Conservation (phyloP, 257 asterid genomes). For the Cynanchum wilfordii region DNA sequence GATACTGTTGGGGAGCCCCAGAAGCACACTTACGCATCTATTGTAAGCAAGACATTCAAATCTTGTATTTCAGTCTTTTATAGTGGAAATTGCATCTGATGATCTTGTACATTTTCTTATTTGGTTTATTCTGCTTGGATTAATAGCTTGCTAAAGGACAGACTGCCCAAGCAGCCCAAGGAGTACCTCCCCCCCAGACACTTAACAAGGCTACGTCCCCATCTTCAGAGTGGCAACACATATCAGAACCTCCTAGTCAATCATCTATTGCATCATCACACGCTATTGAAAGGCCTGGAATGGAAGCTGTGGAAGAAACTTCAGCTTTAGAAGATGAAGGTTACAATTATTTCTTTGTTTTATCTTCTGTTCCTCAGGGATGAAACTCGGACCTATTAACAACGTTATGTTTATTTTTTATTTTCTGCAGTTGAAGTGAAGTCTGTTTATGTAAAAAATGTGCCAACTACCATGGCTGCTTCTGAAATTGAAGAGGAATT, state of each 20-base stretch:
- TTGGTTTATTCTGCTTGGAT: conserved; percentile 16
- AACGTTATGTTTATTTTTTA: background rate
- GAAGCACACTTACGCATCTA: conserved; percentile 95
- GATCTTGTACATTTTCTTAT: conserved; percentile 14
- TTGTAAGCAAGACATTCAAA: conserved; percentile 49
- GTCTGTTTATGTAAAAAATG: conserved; percentile 91
- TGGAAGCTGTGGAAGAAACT: conserved; percentile 58
- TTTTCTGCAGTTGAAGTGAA: conserved; percentile 65
- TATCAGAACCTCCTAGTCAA: conserved; percentile 48
- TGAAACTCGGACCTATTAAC: background rate
- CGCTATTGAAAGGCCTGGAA: conserved; percentile 47
- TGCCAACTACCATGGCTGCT: conserved; percentile 84
- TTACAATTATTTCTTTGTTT: conserved; percentile 17
- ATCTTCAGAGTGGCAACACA: conserved; percentile 57
- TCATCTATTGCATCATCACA: conserved; percentile 42
- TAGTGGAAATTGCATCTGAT: background rate
- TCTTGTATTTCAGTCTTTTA: conserved; percentile 8
- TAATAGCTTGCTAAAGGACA: conserved; percentile 74
- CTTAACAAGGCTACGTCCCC: conserved; percentile 41
- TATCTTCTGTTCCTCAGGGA: conserved; percentile 1
- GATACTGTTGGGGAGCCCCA: conserved; percentile 73
- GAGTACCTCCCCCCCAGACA: conserved; percentile 32
- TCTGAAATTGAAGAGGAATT: conserved; percentile 90
- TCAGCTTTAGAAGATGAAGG: conserved; percentile 75
- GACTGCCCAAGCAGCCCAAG: conserved; percentile 51